A percentile compares a stretch with the other conserved stretches of the same genome.
These are phyloP conservation scores for Aspergillus latus DNA, from an alignment of 2,329 filamentous ascomycete genomes.

Conservation along the genomic window DNA sequence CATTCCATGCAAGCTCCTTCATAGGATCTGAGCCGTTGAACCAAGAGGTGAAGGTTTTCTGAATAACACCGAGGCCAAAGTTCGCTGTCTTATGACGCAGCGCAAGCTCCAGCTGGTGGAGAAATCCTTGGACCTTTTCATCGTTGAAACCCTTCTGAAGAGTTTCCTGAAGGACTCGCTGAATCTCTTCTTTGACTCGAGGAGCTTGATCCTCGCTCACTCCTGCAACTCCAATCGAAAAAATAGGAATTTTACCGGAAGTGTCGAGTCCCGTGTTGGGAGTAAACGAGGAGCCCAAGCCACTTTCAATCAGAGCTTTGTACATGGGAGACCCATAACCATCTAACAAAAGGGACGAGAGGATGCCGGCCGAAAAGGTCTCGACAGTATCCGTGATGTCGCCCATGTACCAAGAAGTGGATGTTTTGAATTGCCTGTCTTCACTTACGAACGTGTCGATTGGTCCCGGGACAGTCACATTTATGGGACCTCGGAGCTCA, in stretches of 20 bases:
- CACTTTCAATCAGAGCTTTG: constrained; percentile 80
- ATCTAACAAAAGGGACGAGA: constrained; percentile 83
- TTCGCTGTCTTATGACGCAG: constrained; percentile 95
- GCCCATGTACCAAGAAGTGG: constrained; percentile 86
- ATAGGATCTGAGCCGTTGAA: constrained; percentile 95
- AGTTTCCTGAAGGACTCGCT: constrained; percentile 68
- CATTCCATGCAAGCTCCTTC: constrained; percentile 86
- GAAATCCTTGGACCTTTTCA: constrained; percentile 86
- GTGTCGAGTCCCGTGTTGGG: constrained; percentile 91
- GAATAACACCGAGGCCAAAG: constrained; percentile 88
- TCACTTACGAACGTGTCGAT: constrained; percentile 81
- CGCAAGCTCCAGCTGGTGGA: constrained; percentile 90
- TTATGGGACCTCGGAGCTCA: constrained; percentile 66
- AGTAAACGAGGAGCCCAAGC: constrained; percentile 88
- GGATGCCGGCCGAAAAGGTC: constrained; percentile 78
- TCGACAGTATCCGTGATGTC: constrained; percentile 80
- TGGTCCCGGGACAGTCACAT: constrained; percentile 74
- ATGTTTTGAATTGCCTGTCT: constrained; percentile 90
- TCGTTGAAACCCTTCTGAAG: constrained; percentile 78
- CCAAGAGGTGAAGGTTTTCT: constrained; percentile 87
- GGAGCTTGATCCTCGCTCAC: constrained; percentile 76
- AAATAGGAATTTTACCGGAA: constrained; percentile 73
- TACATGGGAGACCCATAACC: constrained; percentile 96
- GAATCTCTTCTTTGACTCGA: constrained; percentile 72
- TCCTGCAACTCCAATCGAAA: constrained; percentile 89